Percentiles rank a stretch among this genome's conserved stretches.
Conservation (phyloP, 805 yeast species). For the Candida xiaguanensis region DNA sequence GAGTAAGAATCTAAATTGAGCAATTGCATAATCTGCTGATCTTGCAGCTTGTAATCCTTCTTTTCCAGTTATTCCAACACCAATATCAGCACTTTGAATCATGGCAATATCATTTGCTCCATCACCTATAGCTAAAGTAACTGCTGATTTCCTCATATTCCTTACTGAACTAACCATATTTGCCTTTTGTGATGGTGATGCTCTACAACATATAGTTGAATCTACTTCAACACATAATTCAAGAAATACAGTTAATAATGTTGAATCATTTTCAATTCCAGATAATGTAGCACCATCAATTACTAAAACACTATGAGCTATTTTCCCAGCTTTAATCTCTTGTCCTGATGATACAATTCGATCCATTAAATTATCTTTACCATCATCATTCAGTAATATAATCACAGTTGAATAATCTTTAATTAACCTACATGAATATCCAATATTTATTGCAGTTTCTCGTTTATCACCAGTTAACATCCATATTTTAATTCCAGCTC, state of each 20-base stretch:
- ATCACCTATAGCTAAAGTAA: slow-evolving; percentile 95
- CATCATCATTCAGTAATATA: slow-evolving; percentile 49
- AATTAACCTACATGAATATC: slow-evolving; percentile 88
- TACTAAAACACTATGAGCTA: slow-evolving; percentile 93
- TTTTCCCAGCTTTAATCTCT: slow-evolving; percentile 66
- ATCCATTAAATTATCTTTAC: slow-evolving; percentile 55
- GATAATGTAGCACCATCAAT: slow-evolving; percentile 89
- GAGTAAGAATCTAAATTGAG: slow-evolving; percentile 81
- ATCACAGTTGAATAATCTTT: slow-evolving; percentile 90
- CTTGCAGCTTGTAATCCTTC: slow-evolving; percentile 98
- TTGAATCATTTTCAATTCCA: slow-evolving; percentile 67
- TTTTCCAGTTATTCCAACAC: slow-evolving; percentile 94
- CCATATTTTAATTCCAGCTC: slow-evolving; percentile 96
- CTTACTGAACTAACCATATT: slow-evolving; percentile 81
- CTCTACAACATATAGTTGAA: slow-evolving; percentile 92
- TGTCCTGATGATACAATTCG: slow-evolving; percentile 71
- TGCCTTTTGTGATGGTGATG: slow-evolving; percentile 96
- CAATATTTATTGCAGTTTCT: slow-evolving; percentile 97
- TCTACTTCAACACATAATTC: slow-evolving; percentile 85
- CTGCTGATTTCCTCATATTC: slow-evolving; percentile 58
- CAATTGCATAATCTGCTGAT: slow-evolving; percentile 91
- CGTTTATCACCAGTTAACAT: slow-evolving; percentile 98
- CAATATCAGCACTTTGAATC: slow-evolving; percentile 98
- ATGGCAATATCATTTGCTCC: slow-evolving; percentile 99
- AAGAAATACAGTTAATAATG: slow-evolving; percentile 69